Conservation (phyloP, 2,329 filamentous ascomycete species). For the Exophiala aquamarina region DNA sequence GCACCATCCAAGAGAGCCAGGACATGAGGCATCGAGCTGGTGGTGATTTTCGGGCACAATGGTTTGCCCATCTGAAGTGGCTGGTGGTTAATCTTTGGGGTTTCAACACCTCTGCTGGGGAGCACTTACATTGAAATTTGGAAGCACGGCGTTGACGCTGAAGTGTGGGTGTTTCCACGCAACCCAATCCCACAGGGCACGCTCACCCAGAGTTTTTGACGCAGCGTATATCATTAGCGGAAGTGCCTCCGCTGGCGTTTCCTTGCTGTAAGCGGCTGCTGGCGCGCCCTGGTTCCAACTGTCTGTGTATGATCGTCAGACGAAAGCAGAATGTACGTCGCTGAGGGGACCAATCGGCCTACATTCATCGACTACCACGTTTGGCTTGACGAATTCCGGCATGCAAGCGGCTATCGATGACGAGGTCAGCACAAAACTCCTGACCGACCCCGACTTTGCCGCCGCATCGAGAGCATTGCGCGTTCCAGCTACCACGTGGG, state of each 20-base stretch:
- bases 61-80: no score
- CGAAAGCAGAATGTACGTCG: no score
- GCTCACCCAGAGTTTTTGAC: conserved; percentile 41
- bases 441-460: background rate
- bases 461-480: background rate
- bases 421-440: conserved; percentile 41
- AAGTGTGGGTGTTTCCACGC: conserved; percentile 31
- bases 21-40: conserved; percentile 39
- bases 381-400: no score
- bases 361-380: no score
- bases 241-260: conserved; percentile 33
- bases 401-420: no score
- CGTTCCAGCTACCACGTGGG: conserved; percentile 32
- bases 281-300: conserved; percentile 38
- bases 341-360: no score
- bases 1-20: conserved; percentile 27
- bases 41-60: conserved; percentile 36
- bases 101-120: background rate
- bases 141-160: conserved; percentile 27
- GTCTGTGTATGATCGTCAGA: no score
- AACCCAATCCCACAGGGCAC: conserved; percentile 40
- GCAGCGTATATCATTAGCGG: conserved; percentile 37
- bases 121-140: conserved; percentile 8
- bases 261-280: conserved; percentile 32
- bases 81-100: no score